These are phyloP conservation scores for Colletotrichum limetticola DNA, from an alignment of 2,329 filamentous ascomycete species.

Conservation along the genomic window DNA sequence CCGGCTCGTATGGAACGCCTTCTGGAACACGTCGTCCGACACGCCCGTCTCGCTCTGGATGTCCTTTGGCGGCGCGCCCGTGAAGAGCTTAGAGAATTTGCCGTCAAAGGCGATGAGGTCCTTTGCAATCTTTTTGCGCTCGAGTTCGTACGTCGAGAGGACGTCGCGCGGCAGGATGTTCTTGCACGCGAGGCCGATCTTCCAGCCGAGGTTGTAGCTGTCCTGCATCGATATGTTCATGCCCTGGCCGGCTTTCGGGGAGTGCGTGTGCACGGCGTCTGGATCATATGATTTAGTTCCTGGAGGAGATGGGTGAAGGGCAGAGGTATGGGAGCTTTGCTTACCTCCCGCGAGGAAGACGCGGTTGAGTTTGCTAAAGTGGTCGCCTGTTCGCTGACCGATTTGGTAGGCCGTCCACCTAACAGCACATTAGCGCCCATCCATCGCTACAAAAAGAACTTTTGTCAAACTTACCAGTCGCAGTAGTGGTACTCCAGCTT, in stretches of 20 bases:
- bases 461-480: conserved; percentile 57
- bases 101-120: conserved; percentile 68
- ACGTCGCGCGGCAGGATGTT: conserved; percentile 54
- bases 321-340: not conserved
- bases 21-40: conserved; percentile 71
- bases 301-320: not conserved
- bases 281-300: not conserved
- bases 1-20: conserved; percentile 68
- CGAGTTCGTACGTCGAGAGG: conserved; percentile 61
- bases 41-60: conserved; percentile 70
- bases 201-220: conserved; percentile 68
- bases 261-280: conserved; percentile 69
- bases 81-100: conserved; percentile 66
- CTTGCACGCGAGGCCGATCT: conserved; percentile 59
- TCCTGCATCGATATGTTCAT: conserved; percentile 82
- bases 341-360: conserved; percentile 72
- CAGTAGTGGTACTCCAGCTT: conserved; percentile 70
- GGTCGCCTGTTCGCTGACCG: conserved; percentile 70
- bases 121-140: conserved; percentile 69
- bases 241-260: conserved; percentile 74
- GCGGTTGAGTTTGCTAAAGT: conserved; percentile 65
- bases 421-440: not conserved
- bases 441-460: no score
- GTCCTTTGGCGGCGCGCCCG: conserved; percentile 65
- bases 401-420: conserved; percentile 74